phyloP scores from a whole-genome alignment of 805 yeast species.

The Cyberlindnera veronae region DNA sequence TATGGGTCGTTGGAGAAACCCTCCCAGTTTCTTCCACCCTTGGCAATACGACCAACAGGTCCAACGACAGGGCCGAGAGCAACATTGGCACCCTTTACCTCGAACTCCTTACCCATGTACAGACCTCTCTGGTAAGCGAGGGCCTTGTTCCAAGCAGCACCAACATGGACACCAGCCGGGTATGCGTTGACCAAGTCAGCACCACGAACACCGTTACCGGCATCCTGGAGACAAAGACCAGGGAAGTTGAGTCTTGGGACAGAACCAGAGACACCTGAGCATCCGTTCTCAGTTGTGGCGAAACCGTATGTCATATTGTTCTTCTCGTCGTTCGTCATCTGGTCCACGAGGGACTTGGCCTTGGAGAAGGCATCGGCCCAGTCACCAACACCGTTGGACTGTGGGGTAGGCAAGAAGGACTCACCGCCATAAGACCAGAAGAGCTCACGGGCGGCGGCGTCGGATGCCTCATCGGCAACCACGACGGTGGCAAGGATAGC shows the following conservation, averaged over 20 bases:
- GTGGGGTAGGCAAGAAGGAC: constrained; percentile 5
- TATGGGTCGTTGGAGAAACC: constrained; percentile 12
- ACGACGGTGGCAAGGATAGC: constrained; percentile 2
- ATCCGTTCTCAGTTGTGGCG: neutral
- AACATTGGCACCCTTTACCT: constrained; percentile 8
- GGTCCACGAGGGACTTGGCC: constrained; percentile 5
- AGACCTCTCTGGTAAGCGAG: constrained; percentile 6
- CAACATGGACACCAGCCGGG: constrained; percentile 9
- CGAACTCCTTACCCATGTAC: constrained; percentile 11
- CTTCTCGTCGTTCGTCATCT: constrained; percentile 12
- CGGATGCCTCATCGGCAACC: neutral
- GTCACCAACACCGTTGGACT: constrained; percentile 3
- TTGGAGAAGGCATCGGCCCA: constrained; percentile 7
- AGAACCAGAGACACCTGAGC: constrained; percentile 7
- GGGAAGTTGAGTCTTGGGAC: constrained; percentile 7
- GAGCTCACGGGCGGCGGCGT: constrained; percentile 1
- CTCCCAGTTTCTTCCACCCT: constrained; percentile 12
- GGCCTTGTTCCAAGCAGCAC: constrained; percentile 10
- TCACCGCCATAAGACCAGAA: constrained; percentile 6
- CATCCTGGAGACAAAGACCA: constrained; percentile 8
- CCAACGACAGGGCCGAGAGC: constrained; percentile 10
- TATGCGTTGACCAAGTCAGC: constrained; percentile 9
- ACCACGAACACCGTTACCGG: constrained; percentile 12
- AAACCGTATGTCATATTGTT: constrained; percentile 6
- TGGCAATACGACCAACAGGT: constrained; percentile 8